Evolutionary conservation across 108 stramenopile genomes (phyloP), one percentile per base, ranked within the genome.

Genomic region (Epithemia pelagica): DNA sequence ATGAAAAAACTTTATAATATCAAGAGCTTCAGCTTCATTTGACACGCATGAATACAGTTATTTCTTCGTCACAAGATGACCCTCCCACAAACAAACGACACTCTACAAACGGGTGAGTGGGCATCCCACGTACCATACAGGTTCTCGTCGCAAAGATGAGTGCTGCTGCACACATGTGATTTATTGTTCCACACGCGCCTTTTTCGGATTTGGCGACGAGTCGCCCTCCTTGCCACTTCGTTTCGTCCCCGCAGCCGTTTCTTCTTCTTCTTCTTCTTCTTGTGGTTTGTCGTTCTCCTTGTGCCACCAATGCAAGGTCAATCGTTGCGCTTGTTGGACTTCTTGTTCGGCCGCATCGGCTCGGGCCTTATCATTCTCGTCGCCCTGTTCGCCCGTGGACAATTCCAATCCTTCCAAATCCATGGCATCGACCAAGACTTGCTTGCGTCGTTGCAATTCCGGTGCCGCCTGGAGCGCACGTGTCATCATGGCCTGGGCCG

Each of bases 351-450:
- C 37, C 37, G 5, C 10, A 10, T 46, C 37, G 37, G 37, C 37
- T 15, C 37, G 5, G 37, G 37, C 37, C 37, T 46, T 46, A 15
- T 46, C 37, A 46, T 46, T 46, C 10, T 46, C 15, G 5, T 46
- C 15, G 37, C 10, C 37, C 10, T 5, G 15, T 15, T 5, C 5
- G 10, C 10, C 5, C 37, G 37, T 10, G 10, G 37, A 46, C 37
- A 46, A 46, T 46, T 46, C 37, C 37, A 46, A 46, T 30, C 91
- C 91, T 72, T 92, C 91, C 63, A 92, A 67, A 58, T 87, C 87
- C 75, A 92, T 79, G 24, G 88, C 88, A 71, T 92, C 91, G 8
- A 72, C 54, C 52, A 92, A 57, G 25, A 76, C 26, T 46, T 82
- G 82, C 65, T 83, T 84, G 59, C 85, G 69, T 54, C 80, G 76